Evolutionary conservation across 805 yeast species (phyloP), one percentile per base, ranked within the genome.

Genomic region (Yarrowia porcina): DNA sequence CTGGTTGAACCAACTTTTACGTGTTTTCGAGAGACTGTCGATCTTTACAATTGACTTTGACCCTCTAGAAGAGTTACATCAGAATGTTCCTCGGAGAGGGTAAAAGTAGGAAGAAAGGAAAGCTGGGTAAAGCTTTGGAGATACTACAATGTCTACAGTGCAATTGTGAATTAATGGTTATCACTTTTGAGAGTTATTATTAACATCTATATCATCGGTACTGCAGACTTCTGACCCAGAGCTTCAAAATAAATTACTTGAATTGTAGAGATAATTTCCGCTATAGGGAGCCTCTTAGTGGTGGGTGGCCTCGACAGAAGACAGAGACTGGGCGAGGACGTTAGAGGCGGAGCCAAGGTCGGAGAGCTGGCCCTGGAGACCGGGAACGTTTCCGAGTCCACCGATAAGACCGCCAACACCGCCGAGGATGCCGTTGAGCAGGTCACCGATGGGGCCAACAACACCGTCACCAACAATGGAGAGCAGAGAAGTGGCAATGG

Each of bases 371-470:
- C 56, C 56, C 56, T 49, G 39, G 56, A 49, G 56, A 32, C 56
- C 56, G 39, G 56, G 56, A 10, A 49, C 56, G 39, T 20, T 21
- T 27, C 56, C 56, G 32, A 49, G 56, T 7, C 56, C 56, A 38
- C 39, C 39, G 11, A 49, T 32, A 11, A 49, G 56, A 10, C 56
- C 56, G 28, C 56, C 56, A 11, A 49, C 39, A 49, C 56, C 56
- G 56, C 56, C 56, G 20, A 49, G 56, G 56, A 49, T 49, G 21
- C 56, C 56, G 56, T 49, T 49, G 15, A 49, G 56, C 9, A 49
- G 56, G 56, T 49, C 56, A 49, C 56, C 56, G 30, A 49, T 18
- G 39, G 56, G 56, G 56, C 56, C 56, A 49, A 49, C 56, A 49
- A 49, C 56, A 49, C 56, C 56, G 20, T 49, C 56, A 49, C 56